Percentiles rank a stretch among this genome's conserved stretches.
Conservation (phyloP, 805 yeast species). For the Candida ponderosae region DNA sequence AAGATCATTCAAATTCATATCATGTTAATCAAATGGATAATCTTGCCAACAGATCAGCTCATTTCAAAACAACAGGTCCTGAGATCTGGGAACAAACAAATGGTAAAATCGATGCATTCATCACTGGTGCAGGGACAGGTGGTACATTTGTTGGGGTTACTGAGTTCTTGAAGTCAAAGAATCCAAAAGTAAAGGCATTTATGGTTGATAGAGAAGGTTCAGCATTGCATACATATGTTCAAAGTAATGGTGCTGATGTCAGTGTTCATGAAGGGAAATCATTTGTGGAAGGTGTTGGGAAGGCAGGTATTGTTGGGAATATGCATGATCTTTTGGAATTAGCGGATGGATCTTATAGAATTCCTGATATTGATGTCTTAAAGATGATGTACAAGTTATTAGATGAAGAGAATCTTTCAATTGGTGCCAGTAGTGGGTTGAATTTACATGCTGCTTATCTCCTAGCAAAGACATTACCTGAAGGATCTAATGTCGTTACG, state of each 20-base stretch:
- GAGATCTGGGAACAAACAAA: constrained; percentile 60
- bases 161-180: constrained; percentile 39
- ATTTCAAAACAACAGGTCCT: constrained; percentile 67
- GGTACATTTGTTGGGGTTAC: constrained; percentile 78
- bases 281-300: constrained; percentile 19
- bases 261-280: constrained; percentile 18
- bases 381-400: constrained; percentile 10
- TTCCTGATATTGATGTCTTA: constrained; percentile 12
- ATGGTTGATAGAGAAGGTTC: constrained; percentile 82
- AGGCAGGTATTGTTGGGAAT: constrained; percentile 15
- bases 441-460: constrained; percentile 15
- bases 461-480: constrained; percentile 14
- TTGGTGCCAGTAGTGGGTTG: constrained; percentile 17
- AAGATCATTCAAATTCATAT: constrained; percentile 39
- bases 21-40: constrained; percentile 83
- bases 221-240: constrained; percentile 37
- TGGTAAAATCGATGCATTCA: constrained; percentile 50
- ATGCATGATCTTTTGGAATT: constrained; percentile 10
- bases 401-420: constrained; percentile 10
- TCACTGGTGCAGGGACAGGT: constrained; percentile 77
- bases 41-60: constrained; percentile 64
- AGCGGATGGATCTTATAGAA: constrained; percentile 11
- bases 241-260: constrained; percentile 7
- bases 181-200: constrained; percentile 34
- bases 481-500: constrained; percentile 18